phyloP scores from a whole-genome alignment of 768 basidiomycete genomes.

The Suillus brevipes region DNA sequence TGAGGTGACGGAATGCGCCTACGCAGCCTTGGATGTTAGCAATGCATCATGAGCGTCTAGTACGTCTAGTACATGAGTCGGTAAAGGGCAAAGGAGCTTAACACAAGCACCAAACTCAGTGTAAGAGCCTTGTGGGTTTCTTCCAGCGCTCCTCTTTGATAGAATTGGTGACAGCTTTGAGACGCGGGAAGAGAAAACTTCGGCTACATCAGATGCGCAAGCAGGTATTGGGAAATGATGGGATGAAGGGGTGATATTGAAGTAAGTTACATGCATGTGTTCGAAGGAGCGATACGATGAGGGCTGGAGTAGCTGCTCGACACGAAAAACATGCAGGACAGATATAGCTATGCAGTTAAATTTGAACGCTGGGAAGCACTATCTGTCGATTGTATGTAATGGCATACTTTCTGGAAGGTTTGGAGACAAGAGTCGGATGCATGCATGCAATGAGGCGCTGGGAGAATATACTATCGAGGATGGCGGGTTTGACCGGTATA shows the following conservation, averaged over 20 bases:
- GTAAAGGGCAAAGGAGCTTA: background rate
- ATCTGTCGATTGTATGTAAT: too few species aligned
- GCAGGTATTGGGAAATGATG: too few species aligned
- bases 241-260: background rate
- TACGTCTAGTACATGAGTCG: background rate
- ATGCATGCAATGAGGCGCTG: too few species aligned
- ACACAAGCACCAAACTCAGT: background rate
- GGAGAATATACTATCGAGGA: too few species aligned
- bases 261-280: background rate
- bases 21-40: background rate
- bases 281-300: background rate
- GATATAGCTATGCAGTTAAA: too few species aligned
- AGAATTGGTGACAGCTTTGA: background rate
- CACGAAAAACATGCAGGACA: too few species aligned
- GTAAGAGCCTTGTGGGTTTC: background rate
- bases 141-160: background rate
- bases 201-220: too few species aligned
- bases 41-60: background rate
- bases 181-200: background rate
- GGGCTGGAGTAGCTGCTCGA: too few species aligned
- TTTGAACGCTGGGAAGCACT: too few species aligned
- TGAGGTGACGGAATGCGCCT: background rate
- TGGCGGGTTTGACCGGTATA: too few species aligned
- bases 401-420: too few species aligned
- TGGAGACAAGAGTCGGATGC: too few species aligned